Percentiles rank a stretch among this genome's conserved stretches.
phyloP scores from a whole-genome alignment of 192 early-diverging fungal species.

The Jimgerdemannia lactiflua region DNA sequence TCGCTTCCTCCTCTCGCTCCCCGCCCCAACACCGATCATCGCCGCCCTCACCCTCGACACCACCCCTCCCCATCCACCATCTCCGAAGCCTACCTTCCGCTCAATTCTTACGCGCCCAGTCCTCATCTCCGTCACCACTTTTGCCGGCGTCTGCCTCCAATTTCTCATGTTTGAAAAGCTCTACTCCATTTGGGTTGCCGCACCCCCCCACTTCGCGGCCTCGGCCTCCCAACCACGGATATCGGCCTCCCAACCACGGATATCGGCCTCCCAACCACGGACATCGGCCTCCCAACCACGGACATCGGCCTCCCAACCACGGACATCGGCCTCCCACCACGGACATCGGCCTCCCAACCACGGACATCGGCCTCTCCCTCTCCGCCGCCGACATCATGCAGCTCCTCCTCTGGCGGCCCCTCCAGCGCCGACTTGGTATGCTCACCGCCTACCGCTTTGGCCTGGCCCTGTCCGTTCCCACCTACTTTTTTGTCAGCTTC shows the following conservation, averaged over 20 bases:
- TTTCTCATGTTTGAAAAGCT: slow-evolving; percentile 42
- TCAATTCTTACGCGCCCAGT: background rate
- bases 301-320: too few species aligned
- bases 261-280: too few species aligned
- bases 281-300: too few species aligned
- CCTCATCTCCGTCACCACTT: background rate
- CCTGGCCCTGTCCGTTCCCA: slow-evolving; percentile 4
- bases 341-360: too few species aligned
- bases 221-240: slow-evolving; percentile 45
- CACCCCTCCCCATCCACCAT: background rate
- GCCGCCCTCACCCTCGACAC: too few species aligned
- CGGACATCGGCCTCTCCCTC: slow-evolving; percentile 48
- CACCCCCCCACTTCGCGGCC: slow-evolving; percentile 35
- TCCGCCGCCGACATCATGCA: slow-evolving; percentile 42
- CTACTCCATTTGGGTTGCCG: slow-evolving; percentile 31
- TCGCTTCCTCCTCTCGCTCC: background rate
- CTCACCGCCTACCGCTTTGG: slow-evolving; percentile 39
- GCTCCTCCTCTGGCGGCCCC: slow-evolving; percentile 39
- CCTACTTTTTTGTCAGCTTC: slow-evolving; percentile 11
- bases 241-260: too few species aligned
- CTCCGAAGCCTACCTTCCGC: background rate
- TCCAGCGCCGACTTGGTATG: slow-evolving; percentile 39
- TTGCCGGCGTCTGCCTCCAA: slow-evolving; percentile 33
- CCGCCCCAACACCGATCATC: background rate
- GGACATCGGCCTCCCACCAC: too few species aligned